Evolutionary conservation across 169 alveolate species (phyloP).

Genomic region (Plasmodium falciparum): DNA sequence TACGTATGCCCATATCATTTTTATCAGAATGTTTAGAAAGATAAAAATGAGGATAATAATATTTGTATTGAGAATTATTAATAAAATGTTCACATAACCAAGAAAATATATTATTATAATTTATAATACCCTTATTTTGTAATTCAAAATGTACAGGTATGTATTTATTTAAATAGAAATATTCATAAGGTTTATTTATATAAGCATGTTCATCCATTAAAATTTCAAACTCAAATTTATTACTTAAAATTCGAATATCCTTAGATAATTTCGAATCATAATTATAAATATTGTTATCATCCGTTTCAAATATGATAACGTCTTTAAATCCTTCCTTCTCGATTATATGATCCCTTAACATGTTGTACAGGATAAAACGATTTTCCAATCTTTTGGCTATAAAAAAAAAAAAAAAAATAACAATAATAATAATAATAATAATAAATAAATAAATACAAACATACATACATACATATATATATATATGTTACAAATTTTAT

Average conservation of each 20-base stretch:
- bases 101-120: conserved; percentile 23
- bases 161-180: conserved; percentile 32
- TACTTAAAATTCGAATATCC: conserved; percentile 36
- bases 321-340: conserved; percentile 31
- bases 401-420: conserved; percentile 12
- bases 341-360: conserved; percentile 46
- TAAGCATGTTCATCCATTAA: conserved; percentile 31
- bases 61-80: conserved; percentile 13
- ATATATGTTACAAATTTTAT: too few species aligned
- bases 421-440: neutral
- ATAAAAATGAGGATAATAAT: conserved; percentile 44
- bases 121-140: conserved; percentile 55
- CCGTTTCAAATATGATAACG: conserved; percentile 38
- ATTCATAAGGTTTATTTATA: conserved; percentile 15
- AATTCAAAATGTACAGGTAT: conserved; percentile 45
- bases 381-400: conserved; percentile 31
- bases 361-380: conserved; percentile 28
- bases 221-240: conserved; percentile 47
- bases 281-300: conserved; percentile 30
- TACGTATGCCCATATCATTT: conserved; percentile 6
- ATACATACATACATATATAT: too few species aligned
- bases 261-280: conserved; percentile 54
- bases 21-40: neutral
- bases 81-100: conserved; percentile 52
- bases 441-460: too few species aligned